Evolutionary conservation across 352 stramenopile species (phyloP).

Genomic region (Phytophthora pini): DNA sequence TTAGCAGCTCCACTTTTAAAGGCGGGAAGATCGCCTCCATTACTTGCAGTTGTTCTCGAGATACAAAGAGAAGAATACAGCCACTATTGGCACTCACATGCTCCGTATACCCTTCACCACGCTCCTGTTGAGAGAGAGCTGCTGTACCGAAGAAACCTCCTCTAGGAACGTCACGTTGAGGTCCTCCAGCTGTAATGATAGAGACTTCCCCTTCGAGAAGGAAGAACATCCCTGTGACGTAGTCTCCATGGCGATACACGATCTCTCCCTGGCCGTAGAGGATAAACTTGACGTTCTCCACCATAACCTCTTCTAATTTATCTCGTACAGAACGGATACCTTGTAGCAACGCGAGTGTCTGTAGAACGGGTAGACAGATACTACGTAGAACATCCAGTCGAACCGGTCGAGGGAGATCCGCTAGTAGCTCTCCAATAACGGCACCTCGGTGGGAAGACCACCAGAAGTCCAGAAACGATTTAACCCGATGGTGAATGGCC

Average conservation of each 20-base stretch:
- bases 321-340: constrained; percentile 36
- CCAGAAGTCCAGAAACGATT: constrained; percentile 75
- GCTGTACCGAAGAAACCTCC: constrained; percentile 59
- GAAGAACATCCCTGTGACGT: constrained; percentile 66
- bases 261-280: constrained; percentile 67
- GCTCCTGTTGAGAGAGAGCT: constrained; percentile 47
- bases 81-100: constrained; percentile 60
- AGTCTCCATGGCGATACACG: constrained; percentile 62
- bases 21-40: constrained; percentile 62
- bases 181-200: constrained; percentile 32
- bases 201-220: constrained; percentile 61
- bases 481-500: constrained; percentile 55
- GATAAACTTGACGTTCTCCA: constrained; percentile 59
- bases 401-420: constrained; percentile 56
- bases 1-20: constrained; percentile 51
- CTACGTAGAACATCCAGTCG: constrained; percentile 50
- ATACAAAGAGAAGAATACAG: constrained; percentile 60
- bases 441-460: constrained; percentile 68
- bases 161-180: constrained; percentile 34
- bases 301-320: constrained; percentile 51
- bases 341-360: constrained; percentile 48
- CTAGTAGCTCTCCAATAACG: constrained; percentile 49
- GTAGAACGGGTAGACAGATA: constrained; percentile 56
- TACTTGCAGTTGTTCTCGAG: constrained; percentile 48
- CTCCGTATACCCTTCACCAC: constrained; percentile 55